Evolutionary conservation across 2,329 filamentous ascomycete species (phyloP), one percentile per base, ranked within the genome.

Genomic region (Sporothrix inflata): DNA sequence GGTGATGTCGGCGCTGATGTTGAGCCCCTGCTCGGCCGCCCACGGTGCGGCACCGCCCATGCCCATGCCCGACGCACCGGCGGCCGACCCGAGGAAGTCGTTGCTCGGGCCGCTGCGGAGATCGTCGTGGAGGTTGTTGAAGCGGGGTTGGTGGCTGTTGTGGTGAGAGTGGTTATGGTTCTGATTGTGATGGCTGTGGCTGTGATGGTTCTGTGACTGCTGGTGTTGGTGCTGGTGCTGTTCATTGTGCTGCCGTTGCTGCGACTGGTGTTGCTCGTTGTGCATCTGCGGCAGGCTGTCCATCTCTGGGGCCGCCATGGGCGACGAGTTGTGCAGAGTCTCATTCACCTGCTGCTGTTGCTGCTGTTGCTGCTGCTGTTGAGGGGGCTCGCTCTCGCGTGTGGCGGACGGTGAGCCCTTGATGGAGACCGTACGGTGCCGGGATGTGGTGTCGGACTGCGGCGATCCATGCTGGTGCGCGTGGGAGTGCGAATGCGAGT

Each of bases 1-100:
- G 0, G 72, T 75, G 16, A 75, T 74, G 57, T 75, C 74, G n/a
- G 73, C 71, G 14, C 30, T 60, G 47, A 69, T 69, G 53, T 51
- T 69, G 34, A 71, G 70, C 12, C 63, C 67, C 24, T 72, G 73
- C 19, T 71, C 67, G 40, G 68, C 30, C 1, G 70, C 16, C 72
- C 73, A 73, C 4, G 53, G 70, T 12, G 45, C 30, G 16, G 24
- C 49, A 30, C 65, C 45, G 68, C 60, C 63, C 27, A 42, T 53
- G 49, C 38, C 34, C 27, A 66, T 40, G 47, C 66, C 67, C 45
- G 57, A n/a, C n/a, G n/a, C 24, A 16, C 70, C 67, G 14, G 38
- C 11, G 34, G 11, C 42, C 19, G 47, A 47, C 1, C 42, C 57
- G 14, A 63, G 11, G 21, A 47, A 69, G 11, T 72, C 70, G 34